These are phyloP conservation scores for Jimgerdemannia flammicorona DNA, from an alignment of 192 early-diverging fungal genomes.

Conservation along the genomic window DNA sequence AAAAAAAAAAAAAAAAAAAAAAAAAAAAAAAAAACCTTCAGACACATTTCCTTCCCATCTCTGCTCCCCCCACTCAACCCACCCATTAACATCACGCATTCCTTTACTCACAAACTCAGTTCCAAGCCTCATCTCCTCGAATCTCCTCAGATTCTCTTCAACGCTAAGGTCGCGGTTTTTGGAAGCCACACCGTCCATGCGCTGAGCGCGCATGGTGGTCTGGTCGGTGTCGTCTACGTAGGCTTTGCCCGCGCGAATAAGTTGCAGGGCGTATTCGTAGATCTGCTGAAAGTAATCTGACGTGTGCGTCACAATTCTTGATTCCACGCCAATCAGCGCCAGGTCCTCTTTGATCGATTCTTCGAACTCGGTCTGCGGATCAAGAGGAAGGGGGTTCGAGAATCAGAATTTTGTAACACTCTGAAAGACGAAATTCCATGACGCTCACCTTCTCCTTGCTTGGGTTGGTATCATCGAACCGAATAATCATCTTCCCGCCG, in stretches of 20 bases:
- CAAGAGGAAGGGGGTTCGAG: constrained; percentile 1
- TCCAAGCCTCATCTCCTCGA: constrained; percentile 88
- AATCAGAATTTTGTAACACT: too few species aligned
- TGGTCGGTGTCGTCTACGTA: constrained; percentile 93
- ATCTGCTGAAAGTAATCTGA: constrained; percentile 90
- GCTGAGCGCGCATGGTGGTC: constrained; percentile 83
- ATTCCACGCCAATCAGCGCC: constrained; percentile 77
- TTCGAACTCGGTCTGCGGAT: constrained; percentile 73
- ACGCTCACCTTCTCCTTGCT: constrained; percentile 78
- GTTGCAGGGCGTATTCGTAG: constrained; percentile 76
- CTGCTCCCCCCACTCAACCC: too few species aligned
- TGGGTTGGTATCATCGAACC: constrained; percentile 99
- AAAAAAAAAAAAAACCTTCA: too few species aligned
- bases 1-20: too few species aligned
- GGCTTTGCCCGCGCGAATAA: constrained; percentile 87
- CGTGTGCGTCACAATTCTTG: constrained; percentile 79
- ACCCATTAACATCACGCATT: too few species aligned
- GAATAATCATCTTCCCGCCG: constrained; percentile 89
- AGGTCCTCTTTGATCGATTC: constrained; percentile 94
- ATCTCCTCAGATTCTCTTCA: constrained; percentile 87
- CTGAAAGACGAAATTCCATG: too few species aligned
- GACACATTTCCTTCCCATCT: too few species aligned
- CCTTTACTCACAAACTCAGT: constrained; percentile 74
- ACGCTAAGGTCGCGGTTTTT: constrained; percentile 80
- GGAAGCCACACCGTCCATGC: constrained; percentile 78